Evolutionary conservation across 331 rosid genomes (phyloP), one percentile per base, ranked within the genome.

Genomic region (Telfairia occidentalis): DNA sequence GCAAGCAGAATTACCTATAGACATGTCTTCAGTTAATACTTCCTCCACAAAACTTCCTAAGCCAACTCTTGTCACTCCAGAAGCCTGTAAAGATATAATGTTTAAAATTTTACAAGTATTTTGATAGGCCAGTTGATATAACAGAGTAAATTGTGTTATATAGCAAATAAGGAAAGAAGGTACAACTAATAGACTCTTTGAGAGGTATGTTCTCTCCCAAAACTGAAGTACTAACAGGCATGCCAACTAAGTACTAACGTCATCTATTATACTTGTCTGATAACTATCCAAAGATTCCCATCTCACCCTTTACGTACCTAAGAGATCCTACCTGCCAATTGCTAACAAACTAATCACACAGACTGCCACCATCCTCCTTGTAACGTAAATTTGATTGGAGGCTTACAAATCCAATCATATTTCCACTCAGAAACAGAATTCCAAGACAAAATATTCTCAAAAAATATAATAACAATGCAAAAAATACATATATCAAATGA

Each of bases 21-120:
- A 83, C 82, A 77, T 80, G 80, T 87, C 96, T 81, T 88, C 98
- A 28, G 85, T 78, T 45, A 91, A 78, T 71, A 89, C 80, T 77
- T 86, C 91, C 80, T 85, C 95, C 82, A 89, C 54, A 76, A 94
- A 78, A 63, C 77, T 71, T 70, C 83, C 86, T 53, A 88, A 73
- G 81, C 86, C 82, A 82, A 78, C 54, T 45, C 81, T 66, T 11
- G 53, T 78, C 16, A 61, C 66, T 61, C 77, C 87, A 42, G 91
- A 86, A 54, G 82, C 92, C 98, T 94, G 83, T 49, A n/a, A 71
- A 77, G 71, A 45, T 35, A 80, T 28, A 50, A 61, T 24, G 34
- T 9, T 63, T 2, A 66, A 45, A 81, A 82, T 69, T 65, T 55
- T 40, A 53, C 79, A 65, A 72, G 32, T 64, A 29, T 54, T 35